A percentile compares a stretch with the other conserved stretches of the same genome.
phyloP scores from a whole-genome alignment of 305 asterid species.

The Fraxinus paxiana region DNA sequence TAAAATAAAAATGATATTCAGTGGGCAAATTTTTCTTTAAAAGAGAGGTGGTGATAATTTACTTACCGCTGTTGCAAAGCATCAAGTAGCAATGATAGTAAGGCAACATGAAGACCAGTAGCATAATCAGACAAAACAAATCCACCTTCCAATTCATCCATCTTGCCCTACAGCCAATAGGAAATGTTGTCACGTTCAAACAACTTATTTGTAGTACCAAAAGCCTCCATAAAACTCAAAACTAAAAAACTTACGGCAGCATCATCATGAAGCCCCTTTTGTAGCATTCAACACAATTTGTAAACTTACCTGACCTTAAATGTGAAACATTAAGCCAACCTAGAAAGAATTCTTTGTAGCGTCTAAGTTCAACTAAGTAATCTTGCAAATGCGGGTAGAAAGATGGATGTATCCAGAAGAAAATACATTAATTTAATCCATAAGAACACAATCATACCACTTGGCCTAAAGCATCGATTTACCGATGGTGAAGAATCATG shows the following conservation, averaged over 20 bases:
- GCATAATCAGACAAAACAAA: slow-evolving; percentile 77
- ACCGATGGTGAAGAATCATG: not conserved
- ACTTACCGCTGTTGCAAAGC: slow-evolving; percentile 73
- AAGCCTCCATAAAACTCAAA: not conserved
- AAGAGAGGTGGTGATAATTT: slow-evolving; percentile 9
- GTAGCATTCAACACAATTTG: not conserved
- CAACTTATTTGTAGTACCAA: not conserved
- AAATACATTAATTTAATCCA: slow-evolving; percentile 4
- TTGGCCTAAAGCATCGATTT: not conserved
- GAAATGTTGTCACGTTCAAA: slow-evolving; percentile 16
- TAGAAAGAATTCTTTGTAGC: not conserved
- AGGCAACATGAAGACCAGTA: slow-evolving; percentile 90
- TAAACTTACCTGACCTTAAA: not conserved
- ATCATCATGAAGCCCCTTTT: not conserved
- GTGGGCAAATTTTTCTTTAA: slow-evolving; percentile 2
- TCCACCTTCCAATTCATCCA: slow-evolving; percentile 99
- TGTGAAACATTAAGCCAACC: not conserved
- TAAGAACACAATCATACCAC: not conserved
- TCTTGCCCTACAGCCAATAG: slow-evolving; percentile 67
- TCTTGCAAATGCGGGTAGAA: not conserved
- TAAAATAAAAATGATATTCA: slow-evolving; percentile 1
- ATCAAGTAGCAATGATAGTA: slow-evolving; percentile 92
- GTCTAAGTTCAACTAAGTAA: not conserved
- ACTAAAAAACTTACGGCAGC: not conserved
- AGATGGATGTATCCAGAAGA: not conserved